Base-by-base conservation (phyloP, 2,329 filamentous ascomycete genomes). In the Penicillium occitanis region DNA sequence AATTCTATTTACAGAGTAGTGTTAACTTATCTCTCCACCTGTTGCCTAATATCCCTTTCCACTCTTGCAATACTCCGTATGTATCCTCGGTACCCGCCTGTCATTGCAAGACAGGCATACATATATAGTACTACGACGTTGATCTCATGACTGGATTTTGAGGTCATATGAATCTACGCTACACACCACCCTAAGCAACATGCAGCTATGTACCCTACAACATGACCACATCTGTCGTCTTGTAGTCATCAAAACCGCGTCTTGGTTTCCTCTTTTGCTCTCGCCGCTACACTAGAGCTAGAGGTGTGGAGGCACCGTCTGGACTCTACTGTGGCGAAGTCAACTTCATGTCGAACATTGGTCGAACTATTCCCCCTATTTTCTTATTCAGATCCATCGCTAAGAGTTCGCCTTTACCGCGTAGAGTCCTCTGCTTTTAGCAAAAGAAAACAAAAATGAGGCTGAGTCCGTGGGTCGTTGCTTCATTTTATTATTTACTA, bases 391-490 rank as follows among this genome's bases (percentile, higher is more conserved):
- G 5, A 17, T 22, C 28, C 28, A 3, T 40, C 33, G 17, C 33
- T 17, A 5, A 8, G 25, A 8, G 11, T 3, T 19, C 33, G 11
- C 11, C 25, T 48, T 46, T 4, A 4, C 25, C 25, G 25, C 25
- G 25, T 25, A n/a, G n/a, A 48, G 2, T 3, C 19, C 44, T 44
- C n/a, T 10, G 19, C 44, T 53, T 11, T 17, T n/a, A n/a, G 14
- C 17, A 35, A 22, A 35, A 57, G 25, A 13, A 14, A 57, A 57
- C 30, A 33, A 46, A 46, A 61, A 17, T 48, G 58, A 61, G 58
- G 58, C 58, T 61, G 58, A 61, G 40, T 14, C 35, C 42, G 42
- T 61, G 42, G 58, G 42, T 33, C 40, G 13, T 44, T 60, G 25
- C 42, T 48, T 61, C 40, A 25, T 33, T 8, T 17, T 14, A 48